These are phyloP conservation scores for Amanita brunnescens DNA, from an alignment of 768 basidiomycete genomes.

Conservation along the genomic window DNA sequence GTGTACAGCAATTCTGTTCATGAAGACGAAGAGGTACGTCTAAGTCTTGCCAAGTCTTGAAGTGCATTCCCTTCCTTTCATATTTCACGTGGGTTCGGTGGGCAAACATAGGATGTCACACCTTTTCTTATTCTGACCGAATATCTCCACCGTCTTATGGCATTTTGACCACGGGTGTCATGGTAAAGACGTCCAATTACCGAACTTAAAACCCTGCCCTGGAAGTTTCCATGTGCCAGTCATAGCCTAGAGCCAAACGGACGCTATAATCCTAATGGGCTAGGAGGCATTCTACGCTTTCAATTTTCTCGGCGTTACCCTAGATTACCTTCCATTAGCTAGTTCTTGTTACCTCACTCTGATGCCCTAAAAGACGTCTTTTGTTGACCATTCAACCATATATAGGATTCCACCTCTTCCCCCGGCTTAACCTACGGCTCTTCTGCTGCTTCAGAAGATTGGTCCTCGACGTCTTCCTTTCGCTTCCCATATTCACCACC, in stretches of 20 bases:
- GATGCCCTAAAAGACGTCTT: slow-evolving; percentile 4
- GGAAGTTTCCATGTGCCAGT: not conserved
- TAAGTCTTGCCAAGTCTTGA: not conserved
- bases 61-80: not conserved
- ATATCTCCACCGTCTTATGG: not conserved
- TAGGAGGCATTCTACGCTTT: not conserved
- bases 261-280: not conserved
- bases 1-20: slow-evolving; percentile 57
- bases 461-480: slow-evolving; percentile 17
- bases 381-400: slow-evolving; percentile 6
- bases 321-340: not conserved
- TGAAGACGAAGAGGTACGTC: slow-evolving; percentile 43
- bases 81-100: not conserved
- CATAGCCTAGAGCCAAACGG: slow-evolving; percentile 2
- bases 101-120: not conserved
- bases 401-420: slow-evolving; percentile 18
- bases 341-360: slow-evolving; percentile 3
- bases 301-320: slow-evolving; percentile 1
- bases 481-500: slow-evolving; percentile 12
- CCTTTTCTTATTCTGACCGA: not conserved
- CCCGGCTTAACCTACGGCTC: slow-evolving; percentile 25
- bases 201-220: not conserved
- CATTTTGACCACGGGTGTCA: not conserved
- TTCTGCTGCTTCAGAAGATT: slow-evolving; percentile 28
- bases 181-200: not conserved